Evolutionary conservation across 163 green algal species (phyloP).

Genomic region (Prototheca cutis): DNA sequence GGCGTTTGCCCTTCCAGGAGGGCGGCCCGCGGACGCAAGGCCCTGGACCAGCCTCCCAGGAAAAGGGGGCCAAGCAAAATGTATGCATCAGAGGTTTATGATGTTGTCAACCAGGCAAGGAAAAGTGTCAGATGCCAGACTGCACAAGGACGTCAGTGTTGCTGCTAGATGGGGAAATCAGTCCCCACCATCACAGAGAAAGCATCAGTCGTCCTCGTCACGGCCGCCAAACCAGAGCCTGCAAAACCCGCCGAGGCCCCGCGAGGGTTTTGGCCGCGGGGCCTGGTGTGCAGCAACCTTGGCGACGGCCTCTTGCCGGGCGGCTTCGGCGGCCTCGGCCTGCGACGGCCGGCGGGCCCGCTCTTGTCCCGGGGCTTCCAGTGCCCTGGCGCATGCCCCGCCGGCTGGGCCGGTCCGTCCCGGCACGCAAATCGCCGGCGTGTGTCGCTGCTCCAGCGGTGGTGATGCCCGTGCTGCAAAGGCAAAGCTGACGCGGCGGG

Average conservation of each 20-base stretch:
- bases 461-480: neutral
- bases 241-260: neutral
- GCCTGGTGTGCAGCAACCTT: neutral
- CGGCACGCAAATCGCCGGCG: neutral
- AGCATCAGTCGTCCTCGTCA: neutral
- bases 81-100: too few relatives aligned
- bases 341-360: neutral
- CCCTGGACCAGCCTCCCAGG: too few relatives aligned
- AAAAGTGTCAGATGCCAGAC: too few relatives aligned
- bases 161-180: too few relatives aligned
- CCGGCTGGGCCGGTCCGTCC: neutral
- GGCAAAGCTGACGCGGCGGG: slow-evolving; percentile 2
- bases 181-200: too few relatives aligned
- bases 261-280: neutral
- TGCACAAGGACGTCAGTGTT: too few relatives aligned
- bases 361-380: neutral
- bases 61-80: too few relatives aligned
- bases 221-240: slow-evolving; percentile 3
- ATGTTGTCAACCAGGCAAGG: too few relatives aligned
- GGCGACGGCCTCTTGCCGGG: neutral
- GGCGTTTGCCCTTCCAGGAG: too few relatives aligned
- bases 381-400: neutral
- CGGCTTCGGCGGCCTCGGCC: neutral
- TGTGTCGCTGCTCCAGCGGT: neutral
- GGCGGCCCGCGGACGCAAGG: too few relatives aligned